These are phyloP conservation scores for Jatropha multifida DNA, from an alignment of 441 rosid genomes.

Conservation along the genomic window DNA sequence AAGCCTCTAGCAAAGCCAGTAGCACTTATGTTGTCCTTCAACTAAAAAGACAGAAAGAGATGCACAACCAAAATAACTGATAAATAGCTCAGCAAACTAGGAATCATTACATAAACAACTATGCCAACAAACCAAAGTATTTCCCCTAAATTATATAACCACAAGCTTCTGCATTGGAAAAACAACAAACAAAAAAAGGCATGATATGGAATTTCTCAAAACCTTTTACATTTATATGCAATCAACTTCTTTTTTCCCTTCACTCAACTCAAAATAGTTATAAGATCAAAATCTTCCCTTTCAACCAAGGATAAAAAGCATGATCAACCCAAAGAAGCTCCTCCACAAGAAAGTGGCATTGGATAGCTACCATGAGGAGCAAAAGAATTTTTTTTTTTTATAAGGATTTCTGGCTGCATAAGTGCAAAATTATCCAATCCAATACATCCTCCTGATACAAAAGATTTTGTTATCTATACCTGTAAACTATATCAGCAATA, in stretches of 20 bases:
- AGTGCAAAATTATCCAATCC: not conserved
- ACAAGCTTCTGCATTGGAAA: not conserved
- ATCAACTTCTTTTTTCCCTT: not conserved
- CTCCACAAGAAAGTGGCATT: conserved; percentile 6
- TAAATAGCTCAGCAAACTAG: not conserved
- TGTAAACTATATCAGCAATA: not conserved
- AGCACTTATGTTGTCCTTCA: not conserved
- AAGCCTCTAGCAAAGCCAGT: not conserved
- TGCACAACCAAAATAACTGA: not conserved
- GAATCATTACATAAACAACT: not conserved
- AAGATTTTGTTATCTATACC: conserved; percentile 11
- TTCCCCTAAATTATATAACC: not conserved
- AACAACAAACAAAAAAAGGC: not conserved
- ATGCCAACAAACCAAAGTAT: not conserved
- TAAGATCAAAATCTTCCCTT: not conserved
- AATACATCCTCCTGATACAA: not conserved
- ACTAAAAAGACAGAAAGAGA: not conserved
- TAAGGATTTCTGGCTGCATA: not conserved
- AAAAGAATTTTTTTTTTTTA: not conserved
- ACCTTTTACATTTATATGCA: not conserved
- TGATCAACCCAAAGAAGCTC: conserved; percentile 9
- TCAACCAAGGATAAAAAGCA: not conserved
- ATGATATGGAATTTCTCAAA: not conserved
- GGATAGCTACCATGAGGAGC: not conserved
- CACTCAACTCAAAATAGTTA: not conserved